phyloP scores from a whole-genome alignment of 192 early-diverging fungal genomes.

The Coemansia pectinata region DNA sequence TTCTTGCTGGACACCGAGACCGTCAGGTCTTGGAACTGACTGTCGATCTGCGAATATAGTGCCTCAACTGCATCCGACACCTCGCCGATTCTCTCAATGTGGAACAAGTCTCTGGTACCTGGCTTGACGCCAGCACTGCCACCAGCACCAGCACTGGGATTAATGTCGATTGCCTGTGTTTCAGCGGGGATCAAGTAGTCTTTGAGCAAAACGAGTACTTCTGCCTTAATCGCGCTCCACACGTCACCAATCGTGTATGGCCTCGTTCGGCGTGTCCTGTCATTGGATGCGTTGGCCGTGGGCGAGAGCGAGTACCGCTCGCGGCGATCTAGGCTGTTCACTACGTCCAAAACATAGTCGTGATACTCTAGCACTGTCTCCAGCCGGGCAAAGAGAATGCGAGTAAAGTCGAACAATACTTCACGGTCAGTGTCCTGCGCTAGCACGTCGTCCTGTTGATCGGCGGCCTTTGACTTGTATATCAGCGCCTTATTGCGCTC shows the following conservation, averaged over 20 bases:
- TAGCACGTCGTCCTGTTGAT: constrained; percentile 40
- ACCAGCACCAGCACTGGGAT: constrained; percentile 1
- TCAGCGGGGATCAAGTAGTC: constrained; percentile 52
- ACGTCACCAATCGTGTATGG: constrained; percentile 51
- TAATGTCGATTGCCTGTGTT: constrained; percentile 22
- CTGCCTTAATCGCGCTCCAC: constrained; percentile 52
- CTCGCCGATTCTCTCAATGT: constrained; percentile 37
- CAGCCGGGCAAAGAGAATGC: constrained; percentile 75
- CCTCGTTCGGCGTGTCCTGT: constrained; percentile 8
- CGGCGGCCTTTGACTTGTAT: constrained; percentile 25
- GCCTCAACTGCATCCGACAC: constrained; percentile 35
- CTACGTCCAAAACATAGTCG: constrained; percentile 66
- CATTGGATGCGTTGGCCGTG: background rate
- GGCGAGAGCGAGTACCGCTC: constrained; percentile 41
- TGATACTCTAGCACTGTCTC: constrained; percentile 76
- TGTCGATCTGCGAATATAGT: constrained; percentile 47
- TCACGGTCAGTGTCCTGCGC: constrained; percentile 65
- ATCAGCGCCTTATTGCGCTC: constrained; percentile 61
- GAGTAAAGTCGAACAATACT: constrained; percentile 71
- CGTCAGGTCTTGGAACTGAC: constrained; percentile 46
- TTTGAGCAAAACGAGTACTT: constrained; percentile 49
- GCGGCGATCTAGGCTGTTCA: constrained; percentile 53
- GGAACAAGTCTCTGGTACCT: constrained; percentile 48
- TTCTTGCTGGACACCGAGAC: constrained; percentile 21
- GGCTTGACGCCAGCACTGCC: constrained; percentile 11